phyloP scores from a whole-genome alignment of 2,329 filamentous ascomycete genomes.

The Talaromyces sp. region DNA sequence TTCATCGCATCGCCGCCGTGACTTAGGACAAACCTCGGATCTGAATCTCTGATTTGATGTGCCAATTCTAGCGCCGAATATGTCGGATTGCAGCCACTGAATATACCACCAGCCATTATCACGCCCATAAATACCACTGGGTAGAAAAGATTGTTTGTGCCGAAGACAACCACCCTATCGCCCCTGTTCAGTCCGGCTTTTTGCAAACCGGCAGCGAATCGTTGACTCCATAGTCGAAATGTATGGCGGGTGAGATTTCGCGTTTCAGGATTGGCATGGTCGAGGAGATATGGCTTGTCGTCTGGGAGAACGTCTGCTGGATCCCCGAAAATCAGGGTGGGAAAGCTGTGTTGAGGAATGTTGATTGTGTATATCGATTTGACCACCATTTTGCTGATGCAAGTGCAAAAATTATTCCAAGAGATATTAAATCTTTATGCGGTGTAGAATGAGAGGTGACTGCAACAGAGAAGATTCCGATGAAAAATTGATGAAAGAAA shows the following conservation, averaged over 20 bases:
- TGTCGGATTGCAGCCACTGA: slow-evolving; percentile 70
- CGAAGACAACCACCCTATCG: slow-evolving; percentile 71
- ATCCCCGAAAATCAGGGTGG: slow-evolving; percentile 49
- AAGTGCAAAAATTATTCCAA: no score
- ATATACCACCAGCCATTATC: slow-evolving; percentile 73
- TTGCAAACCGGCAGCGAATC: slow-evolving; percentile 65
- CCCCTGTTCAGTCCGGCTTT: slow-evolving; percentile 62
- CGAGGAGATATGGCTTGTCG: slow-evolving; percentile 53
- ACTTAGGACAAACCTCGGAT: slow-evolving; percentile 61
- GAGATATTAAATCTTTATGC: neutral
- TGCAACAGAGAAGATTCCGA: neutral
- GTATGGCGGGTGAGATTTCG: slow-evolving; percentile 62
- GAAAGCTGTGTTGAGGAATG: slow-evolving; percentile 40
- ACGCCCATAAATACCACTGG: slow-evolving; percentile 68
- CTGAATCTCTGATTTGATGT: slow-evolving; percentile 71
- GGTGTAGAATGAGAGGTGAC: neutral
- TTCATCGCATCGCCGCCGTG: slow-evolving; percentile 14
- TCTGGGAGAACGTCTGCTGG: slow-evolving; percentile 47
- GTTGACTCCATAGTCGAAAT: slow-evolving; percentile 68
- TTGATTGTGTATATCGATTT: slow-evolving; percentile 50
- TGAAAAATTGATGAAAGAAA: neutral
- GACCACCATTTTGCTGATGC: slow-evolving; percentile 46
- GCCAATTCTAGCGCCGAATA: slow-evolving; percentile 69
- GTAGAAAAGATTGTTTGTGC: slow-evolving; percentile 70
- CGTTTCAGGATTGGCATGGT: slow-evolving; percentile 64